Evolutionary conservation across 2,329 filamentous ascomycete species (phyloP), one percentile per base, ranked within the genome.

Genomic region (Botrytis deweyae): DNA sequence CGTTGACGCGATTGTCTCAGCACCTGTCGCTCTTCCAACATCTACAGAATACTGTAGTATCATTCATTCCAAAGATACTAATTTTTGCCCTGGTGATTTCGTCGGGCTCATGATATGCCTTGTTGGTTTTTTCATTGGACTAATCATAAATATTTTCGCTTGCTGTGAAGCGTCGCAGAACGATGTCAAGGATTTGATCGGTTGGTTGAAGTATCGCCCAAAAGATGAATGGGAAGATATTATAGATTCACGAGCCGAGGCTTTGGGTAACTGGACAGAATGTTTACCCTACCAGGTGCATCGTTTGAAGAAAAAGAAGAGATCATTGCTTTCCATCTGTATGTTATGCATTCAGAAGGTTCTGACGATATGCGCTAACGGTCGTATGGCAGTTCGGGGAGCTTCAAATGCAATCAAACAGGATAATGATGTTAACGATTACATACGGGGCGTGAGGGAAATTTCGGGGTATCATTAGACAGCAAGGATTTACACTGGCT

Each of bases 71-170:
- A 18, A 20, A 58, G 2, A 33, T 1, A 9, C 3, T 55, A 6
- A n/a, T n/a, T 3, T 55, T 20, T 16, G n/a, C n/a, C 3, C 55
- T 20, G 5, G 18, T 58, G n/a, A 2, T 33, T 18, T 20, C 14
- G 5, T 58, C 55, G n/a, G 14, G 55, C 14, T 58, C 16, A 18
- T 33, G 16, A 33, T 58, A 33, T 58, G 1, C 16, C 6, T 33
- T 33, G 0, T 20, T 2, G n/a, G 18, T 3, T 22, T 22, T 46
- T 18, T 46, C 44, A 10, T 46, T 22, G 20, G 44, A 22, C 0
- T 10, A 46, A 22, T 46, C 1, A 22, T 46, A 8, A 46, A 9
- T 0, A 9, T 22, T 0, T 3, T 1, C n/a, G 16, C 1, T 58
- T 25, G 2, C 16, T 33, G 0, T 58, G 55, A 29, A 9, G 0